Base-by-base conservation (phyloP, 768 basidiomycete genomes). In the Lentinula sp. region DNA sequence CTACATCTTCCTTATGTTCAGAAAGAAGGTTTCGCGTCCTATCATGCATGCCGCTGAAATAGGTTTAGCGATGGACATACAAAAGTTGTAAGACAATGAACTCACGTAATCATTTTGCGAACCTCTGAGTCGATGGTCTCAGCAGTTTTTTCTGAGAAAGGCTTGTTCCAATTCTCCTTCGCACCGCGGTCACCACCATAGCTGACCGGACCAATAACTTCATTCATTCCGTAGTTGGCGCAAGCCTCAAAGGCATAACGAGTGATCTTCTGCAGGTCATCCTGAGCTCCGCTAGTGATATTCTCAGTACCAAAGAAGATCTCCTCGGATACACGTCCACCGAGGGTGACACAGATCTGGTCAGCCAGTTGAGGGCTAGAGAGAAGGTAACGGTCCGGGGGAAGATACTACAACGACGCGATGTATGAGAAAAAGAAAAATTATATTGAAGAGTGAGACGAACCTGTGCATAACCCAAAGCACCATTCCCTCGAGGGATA, bases 281-380 rank as follows among this genome's bases (percentile, higher is more conserved):
- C 97, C 75, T 98, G 95, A 3, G 97, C 97, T 63, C 97, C 97
- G 3, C 96, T 95, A 1, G 97, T 99, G 72, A 99, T 95, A 66
- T 93, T 92, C 68, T 88, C 89, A 5, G 70, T 62, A 18, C 93
- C 93, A 70, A 99, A 99, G 79, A 98, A 97, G 61, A 99, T 95
- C 74, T 99, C 97, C 75, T 99, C 97, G 0, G 95, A 91, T 7
- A 98, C 96, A 57, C 97, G 91, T 10, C 97, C 97, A 61, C 97
- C 97, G 23, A 99, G 83, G 0, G 97, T 98, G 93, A 98, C 98
- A 74, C 94, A 95, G 77, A 99, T 98, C 59, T 94, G 84, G 72
- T 99, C 96, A 32, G 83, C 70, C 83, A 99, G 89, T 73, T 98
- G 95, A 50, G 95, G 93, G 0, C 93, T 95, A 6, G 95, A 93